Percentiles rank a stretch among this genome's conserved stretches.
Evolutionary conservation across 2,329 filamentous ascomycete genomes (phyloP).

Genomic region (Aspergillus sp.): DNA sequence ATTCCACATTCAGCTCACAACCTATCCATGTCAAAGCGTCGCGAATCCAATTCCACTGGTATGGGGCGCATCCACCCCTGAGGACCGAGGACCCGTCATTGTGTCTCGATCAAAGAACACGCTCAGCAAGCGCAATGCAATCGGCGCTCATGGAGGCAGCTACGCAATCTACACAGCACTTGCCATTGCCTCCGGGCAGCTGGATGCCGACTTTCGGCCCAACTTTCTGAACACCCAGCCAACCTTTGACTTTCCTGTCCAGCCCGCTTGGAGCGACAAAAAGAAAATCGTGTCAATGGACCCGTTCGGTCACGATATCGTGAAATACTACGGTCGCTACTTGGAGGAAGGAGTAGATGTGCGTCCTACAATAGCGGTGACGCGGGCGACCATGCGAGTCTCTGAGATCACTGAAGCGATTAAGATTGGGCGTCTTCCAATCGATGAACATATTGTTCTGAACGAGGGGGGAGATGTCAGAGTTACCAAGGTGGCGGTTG

Average conservation of each 20-base stretch:
- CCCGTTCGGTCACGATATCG: slow-evolving; percentile 80
- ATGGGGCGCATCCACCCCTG: slow-evolving; percentile 75
- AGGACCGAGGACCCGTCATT: slow-evolving; percentile 75
- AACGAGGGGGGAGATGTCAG: slow-evolving; percentile 77
- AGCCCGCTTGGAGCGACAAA: slow-evolving; percentile 78
- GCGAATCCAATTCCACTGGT: slow-evolving; percentile 81
- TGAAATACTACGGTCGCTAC: slow-evolving; percentile 69
- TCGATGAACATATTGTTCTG: slow-evolving; percentile 82
- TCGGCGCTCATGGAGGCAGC: slow-evolving; percentile 73
- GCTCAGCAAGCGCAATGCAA: slow-evolving; percentile 41
- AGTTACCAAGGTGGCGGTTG: slow-evolving; percentile 91
- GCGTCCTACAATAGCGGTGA: slow-evolving; percentile 82
- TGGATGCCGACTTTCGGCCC: slow-evolving; percentile 72
- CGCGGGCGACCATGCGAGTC: slow-evolving; percentile 86
- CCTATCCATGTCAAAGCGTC: slow-evolving; percentile 86
- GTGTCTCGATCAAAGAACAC: slow-evolving; percentile 50
- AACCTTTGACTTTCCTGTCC: slow-evolving; percentile 78
- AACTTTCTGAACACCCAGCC: slow-evolving; percentile 82
- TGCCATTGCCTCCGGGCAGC: slow-evolving; percentile 82
- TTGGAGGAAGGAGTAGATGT: slow-evolving; percentile 69
- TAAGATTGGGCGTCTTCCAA: slow-evolving; percentile 65
- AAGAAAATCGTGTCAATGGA: slow-evolving; percentile 97
- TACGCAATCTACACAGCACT: slow-evolving; percentile 92
- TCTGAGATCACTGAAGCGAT: slow-evolving; percentile 88
- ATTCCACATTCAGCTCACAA: slow-evolving; percentile 50